Evolutionary conservation across 805 yeast species (phyloP).

Genomic region (Grigorovia yakushimaensis): DNA sequence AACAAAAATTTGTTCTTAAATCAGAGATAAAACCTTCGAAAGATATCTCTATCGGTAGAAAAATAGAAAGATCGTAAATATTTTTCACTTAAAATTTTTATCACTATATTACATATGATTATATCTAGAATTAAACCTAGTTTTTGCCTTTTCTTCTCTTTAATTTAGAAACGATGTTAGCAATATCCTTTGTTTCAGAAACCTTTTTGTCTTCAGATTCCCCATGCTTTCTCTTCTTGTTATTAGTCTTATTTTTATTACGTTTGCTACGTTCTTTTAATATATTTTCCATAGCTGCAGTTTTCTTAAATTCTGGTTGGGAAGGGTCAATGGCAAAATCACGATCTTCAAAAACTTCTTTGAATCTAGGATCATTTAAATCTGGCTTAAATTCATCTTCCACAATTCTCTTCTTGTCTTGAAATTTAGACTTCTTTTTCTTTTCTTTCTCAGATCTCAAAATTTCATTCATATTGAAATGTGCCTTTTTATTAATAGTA

Average conservation of each 20-base stretch:
- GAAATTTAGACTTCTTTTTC: slow-evolving; percentile 38
- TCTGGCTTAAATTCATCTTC: slow-evolving; percentile 57
- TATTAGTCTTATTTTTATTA: slow-evolving; percentile 20
- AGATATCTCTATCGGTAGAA: too few relatives aligned
- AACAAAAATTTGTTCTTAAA: too few relatives aligned
- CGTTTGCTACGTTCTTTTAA: slow-evolving; percentile 65
- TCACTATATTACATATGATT: not conserved
- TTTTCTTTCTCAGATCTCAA: slow-evolving; percentile 63
- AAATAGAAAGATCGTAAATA: too few relatives aligned
- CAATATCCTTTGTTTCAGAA: slow-evolving; percentile 9
- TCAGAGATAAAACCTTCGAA: too few relatives aligned
- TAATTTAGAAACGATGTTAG: slow-evolving; percentile 4
- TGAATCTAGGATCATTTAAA: slow-evolving; percentile 76
- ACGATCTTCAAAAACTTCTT: slow-evolving; percentile 71
- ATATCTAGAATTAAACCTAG: not conserved
- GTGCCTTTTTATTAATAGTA: slow-evolving; percentile 37
- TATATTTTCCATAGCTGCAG: slow-evolving; percentile 76
- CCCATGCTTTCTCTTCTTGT: slow-evolving; percentile 2
- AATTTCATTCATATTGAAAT: slow-evolving; percentile 72
- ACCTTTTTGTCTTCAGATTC: slow-evolving; percentile 2
- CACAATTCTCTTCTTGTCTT: slow-evolving; percentile 39
- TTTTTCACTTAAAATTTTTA: not conserved
- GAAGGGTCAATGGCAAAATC: slow-evolving; percentile 94
- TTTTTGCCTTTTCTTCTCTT: slow-evolving; percentile 1
- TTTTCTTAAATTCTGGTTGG: slow-evolving; percentile 79